Conservation (phyloP, 768 basidiomycete genomes). For the Inosperma sp. region DNA sequence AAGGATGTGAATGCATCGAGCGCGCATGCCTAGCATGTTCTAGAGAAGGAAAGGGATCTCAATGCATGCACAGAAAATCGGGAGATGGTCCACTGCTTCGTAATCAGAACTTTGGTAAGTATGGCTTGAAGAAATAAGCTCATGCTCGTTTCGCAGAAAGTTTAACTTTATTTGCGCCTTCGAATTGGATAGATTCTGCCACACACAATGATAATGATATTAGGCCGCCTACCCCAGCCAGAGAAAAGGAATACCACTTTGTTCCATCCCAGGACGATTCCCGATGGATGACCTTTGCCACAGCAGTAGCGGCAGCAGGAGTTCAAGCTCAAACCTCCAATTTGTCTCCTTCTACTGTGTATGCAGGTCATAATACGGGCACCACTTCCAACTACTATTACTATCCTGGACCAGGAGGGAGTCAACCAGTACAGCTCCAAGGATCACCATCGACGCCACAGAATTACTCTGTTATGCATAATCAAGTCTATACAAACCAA, state of each 20-base stretch:
- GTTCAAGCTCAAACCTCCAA: neutral
- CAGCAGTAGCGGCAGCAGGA: neutral
- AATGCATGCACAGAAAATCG: constrained; percentile 41
- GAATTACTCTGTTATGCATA: neutral
- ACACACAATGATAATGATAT: neutral
- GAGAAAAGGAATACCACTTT: constrained; percentile 6
- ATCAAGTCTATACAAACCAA: neutral
- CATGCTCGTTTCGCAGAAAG: neutral
- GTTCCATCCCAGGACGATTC: constrained; percentile 6
- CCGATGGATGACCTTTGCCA: constrained; percentile 6
- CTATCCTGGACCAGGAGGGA: neutral
- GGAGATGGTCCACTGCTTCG: constrained; percentile 9
- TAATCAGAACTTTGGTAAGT: neutral
- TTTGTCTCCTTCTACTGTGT: neutral
- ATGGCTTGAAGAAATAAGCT: neutral
- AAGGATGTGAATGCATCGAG: constrained; percentile 50
- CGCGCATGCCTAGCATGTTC: constrained; percentile 43
- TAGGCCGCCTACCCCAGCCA: neutral
- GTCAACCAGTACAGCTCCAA: neutral
- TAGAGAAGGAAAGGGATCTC: constrained; percentile 40
- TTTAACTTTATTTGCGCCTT: neutral
- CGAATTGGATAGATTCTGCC: neutral
- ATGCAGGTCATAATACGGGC: neutral
- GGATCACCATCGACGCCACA: neutral
- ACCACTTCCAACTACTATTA: neutral